Conservation (phyloP, 306 rosid genomes). For the Mimosa pudica region DNA sequence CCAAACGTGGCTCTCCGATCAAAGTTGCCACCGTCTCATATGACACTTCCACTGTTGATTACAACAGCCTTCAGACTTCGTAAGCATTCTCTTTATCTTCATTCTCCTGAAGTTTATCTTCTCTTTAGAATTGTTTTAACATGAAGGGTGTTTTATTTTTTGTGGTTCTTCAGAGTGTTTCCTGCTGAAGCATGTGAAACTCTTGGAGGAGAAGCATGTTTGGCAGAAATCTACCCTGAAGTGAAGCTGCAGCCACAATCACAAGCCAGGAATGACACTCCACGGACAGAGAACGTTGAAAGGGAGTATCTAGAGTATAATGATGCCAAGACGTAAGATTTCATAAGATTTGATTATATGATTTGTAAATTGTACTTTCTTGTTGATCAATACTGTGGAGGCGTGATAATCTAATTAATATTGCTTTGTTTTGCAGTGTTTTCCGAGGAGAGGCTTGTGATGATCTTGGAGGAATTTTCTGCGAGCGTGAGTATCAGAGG, state of each 20-base stretch:
- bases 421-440: constrained; percentile 53
- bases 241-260: constrained; percentile 53
- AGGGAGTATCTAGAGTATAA: constrained; percentile 67
- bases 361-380: neutral
- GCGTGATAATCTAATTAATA: neutral
- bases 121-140: neutral
- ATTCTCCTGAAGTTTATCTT: neutral
- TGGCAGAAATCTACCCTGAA: constrained; percentile 59
- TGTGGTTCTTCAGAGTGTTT: constrained; percentile 44
- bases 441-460: constrained; percentile 89
- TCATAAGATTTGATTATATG: neutral
- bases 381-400: neutral
- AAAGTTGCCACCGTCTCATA: constrained; percentile 33
- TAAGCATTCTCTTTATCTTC: constrained; percentile 34
- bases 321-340: constrained; percentile 59
- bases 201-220: constrained; percentile 72
- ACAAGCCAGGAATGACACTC: constrained; percentile 17
- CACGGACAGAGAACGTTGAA: constrained; percentile 49
- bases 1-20: constrained; percentile 38
- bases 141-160: neutral
- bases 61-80: constrained; percentile 61
- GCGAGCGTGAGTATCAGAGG: constrained; percentile 74
- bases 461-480: constrained; percentile 91
- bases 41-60: constrained; percentile 53
- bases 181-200: constrained; percentile 84